Evolutionary conservation across 495 filamentous ascomycete genomes (phyloP), one percentile per base, ranked within the genome.

Genomic region (Aeminium ludgeri): DNA sequence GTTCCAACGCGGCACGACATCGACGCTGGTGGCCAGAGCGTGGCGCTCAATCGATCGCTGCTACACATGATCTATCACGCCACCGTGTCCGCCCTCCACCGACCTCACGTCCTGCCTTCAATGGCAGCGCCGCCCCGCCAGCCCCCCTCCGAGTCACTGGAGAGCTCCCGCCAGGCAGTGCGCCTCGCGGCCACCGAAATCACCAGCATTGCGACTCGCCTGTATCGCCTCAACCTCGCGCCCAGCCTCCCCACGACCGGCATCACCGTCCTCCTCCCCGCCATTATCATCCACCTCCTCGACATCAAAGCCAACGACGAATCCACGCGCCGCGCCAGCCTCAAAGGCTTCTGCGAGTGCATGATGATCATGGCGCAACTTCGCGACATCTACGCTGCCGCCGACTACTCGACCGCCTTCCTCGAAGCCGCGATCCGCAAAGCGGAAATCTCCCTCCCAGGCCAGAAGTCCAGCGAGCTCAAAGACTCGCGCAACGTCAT

Each of bases 31-130:
- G 53, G 71, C 31, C 64, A 67, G 38, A 65, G 68, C 15, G 50
- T 94, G 25, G 75, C 78, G 20, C 69, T 89, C 5, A 80, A 89
- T 48, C 71, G 79, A 29, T 76, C 75, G 34, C 65, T 92, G 16
- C 63, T 94, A 23, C 82, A 89, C 56, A 86, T 92, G 81, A 73
- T 87, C 18, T 89, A 87, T 54, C 77, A 79, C 55, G 84, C 83
- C 6, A 86, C 85, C 6, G 68, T 87, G 29, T 86, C 81, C 38
- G 85, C 84, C 6, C 70, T 94, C 20, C 85, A 94, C 56, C 71
- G 85, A 28, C 85, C 85, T 12, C 83, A 87, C 43, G 84, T 91
- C 30, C 70, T 91, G 20, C 81, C 82, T 0, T 76, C 79, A 2
- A 65, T 73, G 15, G 66, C 72, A n/a, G 58, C 58, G 36, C 64